Evolutionary conservation across 2,329 filamentous ascomycete genomes (phyloP), one percentile per base, ranked within the genome.

Genomic region (Colletotrichum endophyticum): DNA sequence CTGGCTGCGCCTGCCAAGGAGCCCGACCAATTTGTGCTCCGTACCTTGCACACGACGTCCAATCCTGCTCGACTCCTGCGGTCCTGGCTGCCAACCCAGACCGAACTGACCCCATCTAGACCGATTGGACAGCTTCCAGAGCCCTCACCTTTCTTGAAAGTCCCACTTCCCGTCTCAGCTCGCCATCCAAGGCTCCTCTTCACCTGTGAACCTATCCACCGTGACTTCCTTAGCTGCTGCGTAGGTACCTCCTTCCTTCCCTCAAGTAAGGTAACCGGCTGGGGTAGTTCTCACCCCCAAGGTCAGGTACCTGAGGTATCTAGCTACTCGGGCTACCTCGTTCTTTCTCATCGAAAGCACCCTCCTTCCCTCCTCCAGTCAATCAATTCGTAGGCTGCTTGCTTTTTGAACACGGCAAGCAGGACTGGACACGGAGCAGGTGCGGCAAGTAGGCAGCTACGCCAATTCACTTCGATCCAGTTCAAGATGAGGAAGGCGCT

Each of bases 101-200:
- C 63, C 73, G 70, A 73, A 53, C 36, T 49, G 70, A 56, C 39
- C 28, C 62, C 63, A 34, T 59, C 36, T 53, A 8, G 73, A 76
- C 64, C 64, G 64, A 76, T 64, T 73, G 70, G 64, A 73, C 57
- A 59, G 56, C 30, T 28, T 64, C 32, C 61, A 19, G 28, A 61
- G 34, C 15, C 56, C 57, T 73, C 30, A 44, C 27, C 57, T 68
- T 69, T 62, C 64, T 53, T 44, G 61, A 12, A 12, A 44, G 73
- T 63, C 64, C 73, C 73, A 70, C 70, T 76, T 69, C 64, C 70
- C 70, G 73, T 66, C 73, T 69, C 73, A 69, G 70, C 64, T 76
- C 63, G 64, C 73, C 59, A 63, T 64, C 27, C 34, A 63, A 68
- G 19, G 66, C 28, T 64, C 30, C 30, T 59, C 19, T 13, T 32